Evolutionary conservation across 768 basidiomycete species (phyloP), one percentile per base, ranked within the genome.

Genomic region (Melanogaster broomeanus): DNA sequence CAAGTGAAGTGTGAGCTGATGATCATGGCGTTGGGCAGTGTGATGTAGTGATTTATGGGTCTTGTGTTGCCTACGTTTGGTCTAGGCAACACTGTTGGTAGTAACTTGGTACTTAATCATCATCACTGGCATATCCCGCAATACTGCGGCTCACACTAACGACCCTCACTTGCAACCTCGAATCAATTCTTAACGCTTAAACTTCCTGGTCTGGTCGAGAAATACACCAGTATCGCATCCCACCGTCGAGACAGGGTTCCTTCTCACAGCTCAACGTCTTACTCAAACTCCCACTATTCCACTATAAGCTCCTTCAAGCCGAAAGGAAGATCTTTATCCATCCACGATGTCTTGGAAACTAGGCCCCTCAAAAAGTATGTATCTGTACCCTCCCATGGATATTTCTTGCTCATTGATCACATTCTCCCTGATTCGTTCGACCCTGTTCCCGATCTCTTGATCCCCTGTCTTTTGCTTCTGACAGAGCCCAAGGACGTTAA

Each of bases 401-500:
- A 25, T 19, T 9, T 42, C n/a, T 41, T 31, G 13, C 43, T 38
- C 21, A 15, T 33, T 47, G 48, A 39, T 42, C 49, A 77, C 19
- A 8, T 28, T 28, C 37, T 43, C 28, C 15, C 11, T 28, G 30
- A 9, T 24, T 21, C 40, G 18, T 45, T 51, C 27, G 45, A 48
- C 41, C 47, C 35, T 18, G 39, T 27, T 42, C 28, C 48, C 33
- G 53, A 58, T 51, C 43, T 19, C 34, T 21, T 43, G 40, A 48
- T 52, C 52, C 45, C 27, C 55, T 28, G 22, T 52, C 42, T 39
- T 37, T 19, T 34, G 19, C 41, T 22, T 55, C 25, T 24, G 30
- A 42, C 67, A 88, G 85, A 87, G 70, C 62, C 77, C 59, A 90
- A 88, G 71, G 88, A 91, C 58, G 60, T 70, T 57, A 87, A 77